Conservation (phyloP, 2,329 filamentous ascomycete genomes). For the Fusarium sp. region DNA sequence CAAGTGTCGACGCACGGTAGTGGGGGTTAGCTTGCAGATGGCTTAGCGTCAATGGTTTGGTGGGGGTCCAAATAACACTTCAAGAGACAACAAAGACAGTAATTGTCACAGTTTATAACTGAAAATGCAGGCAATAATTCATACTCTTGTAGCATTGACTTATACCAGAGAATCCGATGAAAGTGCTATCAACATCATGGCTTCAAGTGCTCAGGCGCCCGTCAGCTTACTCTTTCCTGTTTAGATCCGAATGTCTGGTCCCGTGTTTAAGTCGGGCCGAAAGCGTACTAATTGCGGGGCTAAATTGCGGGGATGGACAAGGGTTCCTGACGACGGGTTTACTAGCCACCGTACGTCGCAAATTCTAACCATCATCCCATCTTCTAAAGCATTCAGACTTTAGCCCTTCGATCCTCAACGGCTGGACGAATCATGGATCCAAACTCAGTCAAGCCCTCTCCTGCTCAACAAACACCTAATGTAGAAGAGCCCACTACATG, state of each 20-base stretch:
- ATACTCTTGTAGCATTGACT: background rate
- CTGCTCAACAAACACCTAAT: slow-evolving; percentile 6
- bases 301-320: slow-evolving; percentile 25
- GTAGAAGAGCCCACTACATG: slow-evolving; percentile 27
- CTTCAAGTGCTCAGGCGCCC: background rate
- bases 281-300: slow-evolving; percentile 3
- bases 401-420: background rate
- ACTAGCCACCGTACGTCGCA: slow-evolving; percentile 4
- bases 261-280: slow-evolving; percentile 27
- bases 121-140: background rate
- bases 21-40: background rate
- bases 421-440: slow-evolving; percentile 8
- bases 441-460: background rate
- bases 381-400: background rate
- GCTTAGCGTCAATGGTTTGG: background rate
- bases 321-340: background rate
- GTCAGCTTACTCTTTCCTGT: slow-evolving; percentile 6
- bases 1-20: background rate
- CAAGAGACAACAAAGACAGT: too few relatives aligned
- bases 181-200: background rate
- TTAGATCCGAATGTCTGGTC: slow-evolving; percentile 1
- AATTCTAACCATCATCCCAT: slow-evolving; percentile 18
- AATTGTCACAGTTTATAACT: background rate
- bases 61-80: background rate
- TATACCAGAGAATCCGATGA: background rate